A percentile compares a stretch with the other conserved stretches of the same genome.
These are phyloP conservation scores for Ganoderma resinaceum DNA, from an alignment of 1,284 basidiomycete species.

Conservation along the genomic window DNA sequence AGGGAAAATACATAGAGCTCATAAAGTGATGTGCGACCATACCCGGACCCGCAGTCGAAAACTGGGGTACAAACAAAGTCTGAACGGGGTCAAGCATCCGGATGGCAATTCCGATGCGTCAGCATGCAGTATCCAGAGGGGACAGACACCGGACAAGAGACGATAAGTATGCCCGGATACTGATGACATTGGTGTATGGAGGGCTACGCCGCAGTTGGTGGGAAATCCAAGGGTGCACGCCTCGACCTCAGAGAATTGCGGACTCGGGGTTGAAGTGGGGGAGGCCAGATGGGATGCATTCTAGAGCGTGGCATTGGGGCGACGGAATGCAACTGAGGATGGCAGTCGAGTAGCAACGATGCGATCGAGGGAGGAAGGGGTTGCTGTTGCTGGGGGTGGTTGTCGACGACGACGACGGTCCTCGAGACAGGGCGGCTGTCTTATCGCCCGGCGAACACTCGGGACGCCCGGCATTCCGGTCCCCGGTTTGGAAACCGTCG, in stretches of 20 bases:
- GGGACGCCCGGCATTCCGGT: background rate
- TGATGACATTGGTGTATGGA: too few species aligned
- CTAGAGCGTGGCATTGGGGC: background rate
- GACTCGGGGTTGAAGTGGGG: background rate
- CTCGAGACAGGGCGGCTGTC: background rate
- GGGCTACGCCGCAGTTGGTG: background rate
- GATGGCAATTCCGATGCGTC: too few species aligned
- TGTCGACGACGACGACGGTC: background rate
- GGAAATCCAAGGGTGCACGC: background rate
- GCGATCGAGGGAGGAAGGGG: too few species aligned
- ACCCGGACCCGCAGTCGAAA: too few species aligned
- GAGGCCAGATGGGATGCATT: background rate
- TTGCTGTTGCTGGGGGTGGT: too few species aligned
- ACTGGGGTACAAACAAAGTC: too few species aligned
- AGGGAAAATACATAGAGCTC: background rate
- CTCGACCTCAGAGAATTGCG: background rate
- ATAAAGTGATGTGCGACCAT: too few species aligned
- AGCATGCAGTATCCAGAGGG: too few species aligned
- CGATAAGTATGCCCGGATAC: too few species aligned
- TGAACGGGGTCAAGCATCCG: too few species aligned
- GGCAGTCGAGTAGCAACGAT: slow-evolving; percentile 4
- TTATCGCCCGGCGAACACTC: background rate
- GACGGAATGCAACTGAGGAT: background rate
- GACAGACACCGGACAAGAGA: too few species aligned
- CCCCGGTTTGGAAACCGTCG: background rate